Evolutionary conservation across 768 basidiomycete genomes (phyloP), one percentile per base, ranked within the genome.

Genomic region (Suillus lakei): DNA sequence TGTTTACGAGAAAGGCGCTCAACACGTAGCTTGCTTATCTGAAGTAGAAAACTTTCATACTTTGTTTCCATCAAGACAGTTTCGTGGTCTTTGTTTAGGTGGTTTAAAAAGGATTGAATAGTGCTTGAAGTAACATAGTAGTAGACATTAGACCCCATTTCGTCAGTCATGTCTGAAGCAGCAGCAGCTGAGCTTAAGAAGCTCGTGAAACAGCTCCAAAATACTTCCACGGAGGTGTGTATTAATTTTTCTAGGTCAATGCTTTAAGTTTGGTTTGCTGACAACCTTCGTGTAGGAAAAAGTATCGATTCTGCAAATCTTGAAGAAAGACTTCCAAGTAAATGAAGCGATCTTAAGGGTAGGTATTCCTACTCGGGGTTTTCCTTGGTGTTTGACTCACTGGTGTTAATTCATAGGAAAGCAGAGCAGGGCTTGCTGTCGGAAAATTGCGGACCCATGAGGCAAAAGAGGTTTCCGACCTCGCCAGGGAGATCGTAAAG

Each of bases 401-500:
- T 8, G 12, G 21, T 30, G 36, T 5, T 18, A 64, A 62, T 46
- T 32, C 60, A 34, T 71, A 96, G 95, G 95, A 96, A 79, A 96
- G 93, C 77, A 96, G 92, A 77, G 91, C 90, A 4, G 95, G 95
- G 58, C 80, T 97, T n/a, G 92, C 94, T 0, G 94, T 98, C 3
- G 94, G 95, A 61, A 96, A 96, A 80, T 84, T 96, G 21, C 87
- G 95, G 55, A 83, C 84, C 36, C 91, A 95, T 76, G 80, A 85
- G 1, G 80, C 85, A 15, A 92, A 91, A 71, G 84, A 88, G 13
- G 88, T 98, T 10, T 76, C 93, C 9, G 91, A 93, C 68, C 80
- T 92, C 7, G 93, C 96, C 21, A 97, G 96, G 77, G 94, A 95
- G 69, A 82, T 96, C 53, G 96, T 98, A 58, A 93, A 89, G 78